These are phyloP conservation scores for Globisporangium emineosum DNA, from an alignment of 352 stramenopile genomes.

Conservation along the genomic window DNA sequence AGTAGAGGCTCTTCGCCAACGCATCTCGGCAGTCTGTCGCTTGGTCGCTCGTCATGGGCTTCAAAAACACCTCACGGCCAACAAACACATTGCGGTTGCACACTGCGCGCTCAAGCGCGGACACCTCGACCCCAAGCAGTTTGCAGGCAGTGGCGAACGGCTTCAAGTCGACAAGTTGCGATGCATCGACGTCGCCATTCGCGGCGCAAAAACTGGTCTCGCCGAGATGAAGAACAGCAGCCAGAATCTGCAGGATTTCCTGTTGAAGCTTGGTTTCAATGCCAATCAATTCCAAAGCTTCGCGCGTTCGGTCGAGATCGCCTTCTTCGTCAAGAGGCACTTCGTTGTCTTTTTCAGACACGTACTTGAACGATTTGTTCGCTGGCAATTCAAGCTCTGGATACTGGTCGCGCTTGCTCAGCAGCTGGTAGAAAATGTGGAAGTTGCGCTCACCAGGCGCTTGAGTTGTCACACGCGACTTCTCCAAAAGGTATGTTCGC, in stretches of 20 bases:
- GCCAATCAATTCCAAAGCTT: slow-evolving; percentile 88
- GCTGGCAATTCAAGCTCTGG: slow-evolving; percentile 52
- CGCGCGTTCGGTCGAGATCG: slow-evolving; percentile 63
- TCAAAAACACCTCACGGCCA: slow-evolving; percentile 72
- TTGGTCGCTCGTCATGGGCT: slow-evolving; percentile 84
- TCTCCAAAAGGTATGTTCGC: slow-evolving; percentile 91
- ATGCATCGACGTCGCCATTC: slow-evolving; percentile 79
- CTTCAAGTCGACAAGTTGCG: slow-evolving; percentile 52
- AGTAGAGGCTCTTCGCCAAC: slow-evolving; percentile 93
- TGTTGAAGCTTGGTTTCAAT: slow-evolving; percentile 77
- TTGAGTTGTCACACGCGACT: slow-evolving; percentile 88
- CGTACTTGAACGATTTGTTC: slow-evolving; percentile 63
- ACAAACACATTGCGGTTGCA: slow-evolving; percentile 85
- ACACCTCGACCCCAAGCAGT: slow-evolving; percentile 54
- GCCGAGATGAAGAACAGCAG: slow-evolving; percentile 89
- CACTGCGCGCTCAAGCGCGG: slow-evolving; percentile 59
- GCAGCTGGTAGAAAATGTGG: slow-evolving; percentile 93
- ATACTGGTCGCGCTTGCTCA: slow-evolving; percentile 56
- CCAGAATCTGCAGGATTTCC: slow-evolving; percentile 89
- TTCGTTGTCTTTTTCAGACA: slow-evolving; percentile 34
- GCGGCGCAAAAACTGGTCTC: slow-evolving; percentile 85
- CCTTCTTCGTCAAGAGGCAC: slow-evolving; percentile 57
- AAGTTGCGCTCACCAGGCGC: slow-evolving; percentile 89
- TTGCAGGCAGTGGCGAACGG: slow-evolving; percentile 56
- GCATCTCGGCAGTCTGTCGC: slow-evolving; percentile 89